Evolutionary conservation across 768 basidiomycete genomes (phyloP).

Genomic region (Pisolithus marmoratus): DNA sequence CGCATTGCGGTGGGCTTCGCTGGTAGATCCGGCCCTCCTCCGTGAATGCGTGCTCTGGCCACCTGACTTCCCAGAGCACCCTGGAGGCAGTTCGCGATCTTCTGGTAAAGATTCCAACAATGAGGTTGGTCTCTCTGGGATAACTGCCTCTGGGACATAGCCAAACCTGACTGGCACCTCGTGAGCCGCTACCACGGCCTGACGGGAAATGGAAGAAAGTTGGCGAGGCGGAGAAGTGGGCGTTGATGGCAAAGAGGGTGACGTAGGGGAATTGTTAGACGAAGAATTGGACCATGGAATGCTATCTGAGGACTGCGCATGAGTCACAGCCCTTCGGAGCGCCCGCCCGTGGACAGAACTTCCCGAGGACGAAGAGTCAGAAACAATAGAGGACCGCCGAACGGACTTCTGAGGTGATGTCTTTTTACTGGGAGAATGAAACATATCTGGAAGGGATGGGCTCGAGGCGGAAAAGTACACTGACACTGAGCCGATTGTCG

Average conservation of each 20-base stretch:
- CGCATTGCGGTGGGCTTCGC: conserved; percentile 12
- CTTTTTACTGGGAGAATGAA: conserved; percentile 9
- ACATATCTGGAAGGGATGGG: conserved; percentile 7
- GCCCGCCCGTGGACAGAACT: conserved; percentile 6
- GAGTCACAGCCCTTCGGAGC: conserved; percentile 2
- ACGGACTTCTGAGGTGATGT: conserved; percentile 3
- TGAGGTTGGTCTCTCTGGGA: conserved; percentile 13
- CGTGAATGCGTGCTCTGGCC: conserved; percentile 7
- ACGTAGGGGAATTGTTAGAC: conserved; percentile 14
- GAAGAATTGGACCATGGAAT: conserved; percentile 14
- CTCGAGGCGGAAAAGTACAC: conserved; percentile 47
- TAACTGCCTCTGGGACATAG: conserved; percentile 19
- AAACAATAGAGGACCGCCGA: conserved; percentile 5
- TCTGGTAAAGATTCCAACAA: conserved; percentile 48
- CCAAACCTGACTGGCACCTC: conserved; percentile 22
- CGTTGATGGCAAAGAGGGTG: conserved; percentile 23
- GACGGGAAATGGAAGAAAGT: conserved; percentile 10
- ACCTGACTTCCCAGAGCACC: conserved; percentile 3
- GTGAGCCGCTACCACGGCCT: conserved; percentile 19
- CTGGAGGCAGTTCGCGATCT: conserved; percentile 35
- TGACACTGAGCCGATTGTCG: conserved; percentile 52
- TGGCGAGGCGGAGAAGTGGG: conserved; percentile 13
- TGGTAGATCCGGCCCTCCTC: conserved; percentile 13
- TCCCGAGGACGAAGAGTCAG: conserved; percentile 24
- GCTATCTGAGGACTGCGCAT: conserved; percentile 3